phyloP scores from a whole-genome alignment of 2,329 filamentous ascomycete genomes.

The Didymella segeticola region DNA sequence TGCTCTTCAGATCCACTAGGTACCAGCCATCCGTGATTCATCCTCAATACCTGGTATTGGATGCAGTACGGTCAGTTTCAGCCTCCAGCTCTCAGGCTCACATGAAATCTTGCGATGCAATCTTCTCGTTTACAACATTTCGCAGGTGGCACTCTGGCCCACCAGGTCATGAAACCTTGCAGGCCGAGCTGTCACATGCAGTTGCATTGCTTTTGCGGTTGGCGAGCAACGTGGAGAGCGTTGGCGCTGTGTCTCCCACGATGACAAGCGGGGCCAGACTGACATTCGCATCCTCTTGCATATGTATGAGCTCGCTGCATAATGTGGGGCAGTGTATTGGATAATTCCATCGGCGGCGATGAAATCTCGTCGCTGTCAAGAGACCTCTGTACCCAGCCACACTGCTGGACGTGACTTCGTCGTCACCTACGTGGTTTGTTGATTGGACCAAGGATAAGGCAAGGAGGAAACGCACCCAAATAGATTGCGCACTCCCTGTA shows the following conservation, averaged over 20 bases:
- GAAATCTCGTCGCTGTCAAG: not conserved
- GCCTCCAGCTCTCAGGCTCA: conserved; percentile 1
- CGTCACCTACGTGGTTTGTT: not conserved
- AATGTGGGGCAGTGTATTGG: conserved; percentile 4
- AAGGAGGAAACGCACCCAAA: not conserved
- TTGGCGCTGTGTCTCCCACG: conserved; percentile 23
- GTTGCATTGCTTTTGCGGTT: conserved; percentile 11
- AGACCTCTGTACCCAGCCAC: not conserved
- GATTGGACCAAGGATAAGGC: not conserved
- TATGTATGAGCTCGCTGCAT: conserved; percentile 11
- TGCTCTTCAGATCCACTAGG: not conserved
- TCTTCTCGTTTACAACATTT: not conserved
- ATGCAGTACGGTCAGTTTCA: conserved; percentile 3
- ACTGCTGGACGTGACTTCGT: not conserved
- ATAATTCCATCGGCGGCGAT: not conserved
- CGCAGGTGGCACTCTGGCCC: not conserved
- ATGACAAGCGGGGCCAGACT: conserved; percentile 20
- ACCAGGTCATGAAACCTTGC: not conserved
- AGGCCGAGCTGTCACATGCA: conserved; percentile 13
- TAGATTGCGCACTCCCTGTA: not conserved
- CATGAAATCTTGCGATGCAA: not conserved
- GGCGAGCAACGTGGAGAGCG: conserved; percentile 27
- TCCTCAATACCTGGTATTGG: conserved; percentile 14
- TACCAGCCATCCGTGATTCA: not conserved
- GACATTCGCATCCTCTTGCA: conserved; percentile 24